Evolutionary conservation across 148 eudicot genomes (phyloP), one percentile per base, ranked within the genome.

Genomic region (Vaccinium myrtillus): DNA sequence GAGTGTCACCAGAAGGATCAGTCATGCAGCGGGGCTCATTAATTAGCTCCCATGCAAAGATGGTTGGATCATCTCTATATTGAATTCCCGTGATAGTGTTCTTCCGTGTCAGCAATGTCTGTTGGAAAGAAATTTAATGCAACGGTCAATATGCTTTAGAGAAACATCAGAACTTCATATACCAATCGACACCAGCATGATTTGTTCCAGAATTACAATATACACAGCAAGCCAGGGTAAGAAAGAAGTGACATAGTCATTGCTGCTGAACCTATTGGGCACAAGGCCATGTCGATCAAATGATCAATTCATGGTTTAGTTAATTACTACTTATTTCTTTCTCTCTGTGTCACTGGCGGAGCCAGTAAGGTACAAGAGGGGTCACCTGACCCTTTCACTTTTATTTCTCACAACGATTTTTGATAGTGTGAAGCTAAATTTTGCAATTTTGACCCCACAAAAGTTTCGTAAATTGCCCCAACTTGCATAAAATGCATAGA

Each of bases 1-100:
- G 95, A 79, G 98, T 94, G 83, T 94, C 91, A 48, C 99, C 99
- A 65, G 98, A 90, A 80, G 94, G 90, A 85, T 97, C 99, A 81
- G 98, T 91, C 83, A 89, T 91, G 90, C 99, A 97, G 55, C 98
- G 96, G 67, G 99, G 98, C 84, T 97, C 99, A 88, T 97, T 97
- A 19, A 97, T 97, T 84, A 97, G 86, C 85, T 95, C 99, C 99
- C 99, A 97, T 21, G 90, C 99, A 84, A 97, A 90, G 75, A 97
- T 97, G 78, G 93, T 88, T 23, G 98, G 99, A 83, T 97, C 99
- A 85, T 97, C 95, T 79, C 96, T 89, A 89, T 97, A 97, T 86
- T 94, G 90, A 55, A 94, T 83, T 77, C 99, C 99, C 59, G 98
- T 94, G 79, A 94, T 86, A 27, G 95, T 94, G 87, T 97, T 97